Evolutionary conservation across 2,329 filamentous ascomycete species (phyloP).

Genomic region (Cadophora gregata): DNA sequence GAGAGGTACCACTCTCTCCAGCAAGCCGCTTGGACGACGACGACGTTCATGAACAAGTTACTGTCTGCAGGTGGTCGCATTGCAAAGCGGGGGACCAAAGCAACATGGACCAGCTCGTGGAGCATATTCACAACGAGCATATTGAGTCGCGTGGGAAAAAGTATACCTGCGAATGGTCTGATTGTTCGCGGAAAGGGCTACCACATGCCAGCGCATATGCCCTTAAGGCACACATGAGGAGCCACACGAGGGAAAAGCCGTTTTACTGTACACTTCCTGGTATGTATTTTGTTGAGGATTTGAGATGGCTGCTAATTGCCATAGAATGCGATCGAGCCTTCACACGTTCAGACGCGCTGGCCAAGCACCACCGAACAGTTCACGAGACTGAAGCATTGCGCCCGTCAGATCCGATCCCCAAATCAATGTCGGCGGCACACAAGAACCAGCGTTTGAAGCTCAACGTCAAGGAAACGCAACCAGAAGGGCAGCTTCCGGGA

Average conservation of each 20-base stretch:
- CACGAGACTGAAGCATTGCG: constrained; percentile 94
- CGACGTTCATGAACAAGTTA: constrained; percentile 79
- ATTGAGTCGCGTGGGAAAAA: constrained; percentile 94
- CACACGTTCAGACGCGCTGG: constrained; percentile 91
- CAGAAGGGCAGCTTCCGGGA: constrained; percentile 59
- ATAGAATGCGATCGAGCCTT: constrained; percentile 96
- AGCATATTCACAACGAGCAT: constrained; percentile 90
- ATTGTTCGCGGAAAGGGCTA: constrained; percentile 86
- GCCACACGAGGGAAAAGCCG: constrained; percentile 96
- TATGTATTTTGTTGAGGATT: constrained; percentile 50
- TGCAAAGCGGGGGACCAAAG: constrained; percentile 73
- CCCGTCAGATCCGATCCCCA: constrained; percentile 76
- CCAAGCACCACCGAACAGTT: constrained; percentile 98
- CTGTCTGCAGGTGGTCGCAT: constrained; percentile 78
- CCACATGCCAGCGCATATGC: constrained; percentile 96
- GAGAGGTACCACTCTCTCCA: constrained; percentile 78
- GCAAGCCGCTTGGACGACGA: constrained; percentile 72
- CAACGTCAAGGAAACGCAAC: constrained; percentile 60
- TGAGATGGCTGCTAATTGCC: constrained; percentile 30
- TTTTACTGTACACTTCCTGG: constrained; percentile 96
- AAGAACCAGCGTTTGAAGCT: constrained; percentile 62
- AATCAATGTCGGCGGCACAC: constrained; percentile 62
- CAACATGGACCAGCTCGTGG: constrained; percentile 82
- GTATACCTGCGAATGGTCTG: constrained; percentile 97
- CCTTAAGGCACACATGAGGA: constrained; percentile 95